Base-by-base conservation (phyloP, 2,329 filamentous ascomycete genomes). In the Colletotrichum chrysophilum region DNA sequence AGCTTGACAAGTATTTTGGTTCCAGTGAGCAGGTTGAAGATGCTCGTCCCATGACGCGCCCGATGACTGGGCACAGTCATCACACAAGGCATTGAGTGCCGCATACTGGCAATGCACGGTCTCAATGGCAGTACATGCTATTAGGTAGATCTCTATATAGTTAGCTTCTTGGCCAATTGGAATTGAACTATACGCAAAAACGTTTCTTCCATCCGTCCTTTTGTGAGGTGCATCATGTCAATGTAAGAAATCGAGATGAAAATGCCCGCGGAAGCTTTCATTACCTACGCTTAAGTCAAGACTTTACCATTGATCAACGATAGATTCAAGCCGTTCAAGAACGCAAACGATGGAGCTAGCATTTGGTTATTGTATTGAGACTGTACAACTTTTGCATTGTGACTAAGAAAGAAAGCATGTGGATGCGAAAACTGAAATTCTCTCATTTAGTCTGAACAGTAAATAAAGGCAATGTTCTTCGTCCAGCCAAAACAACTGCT, bases 1-100 rank as follows among this genome's bases (percentile, higher is more conserved):
- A 81, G 78, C 43, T 82, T 68, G 79, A 79, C n/a, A 81, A 80
- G 78, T 81, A 82, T 61, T 81, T 82, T 76, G 78, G 78, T 9
- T 52, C 74, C 2, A 76, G 56, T n/a, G 77, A 77, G 56, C 70
- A 75, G 67, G 61, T 78, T 4, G 78, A 78, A 69, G 64, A 76
- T 26, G 74, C 74, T 4, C 74, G 74, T 9, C 74, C 74, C 4
- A 74, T 76, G 74, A 76, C 71, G 21, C 67, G 67, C 13, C 67
- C 67, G n/a, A 70, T 70, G 56, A 70, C 67, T 13, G 56, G 55
- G n/a, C 67, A 62, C 38, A 52, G 56, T 26, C 28, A 60, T 9
- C 24, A 70, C 3, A 24, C 56, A 10, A 60, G 67, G 24, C 64
- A 74, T 12, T 76, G 34, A 66, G 34, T 9, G 18, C 8, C 13